These are phyloP conservation scores for Tetradesmus lagerheimii DNA, from an alignment of 139 green algal species.

Conservation along the genomic window DNA sequence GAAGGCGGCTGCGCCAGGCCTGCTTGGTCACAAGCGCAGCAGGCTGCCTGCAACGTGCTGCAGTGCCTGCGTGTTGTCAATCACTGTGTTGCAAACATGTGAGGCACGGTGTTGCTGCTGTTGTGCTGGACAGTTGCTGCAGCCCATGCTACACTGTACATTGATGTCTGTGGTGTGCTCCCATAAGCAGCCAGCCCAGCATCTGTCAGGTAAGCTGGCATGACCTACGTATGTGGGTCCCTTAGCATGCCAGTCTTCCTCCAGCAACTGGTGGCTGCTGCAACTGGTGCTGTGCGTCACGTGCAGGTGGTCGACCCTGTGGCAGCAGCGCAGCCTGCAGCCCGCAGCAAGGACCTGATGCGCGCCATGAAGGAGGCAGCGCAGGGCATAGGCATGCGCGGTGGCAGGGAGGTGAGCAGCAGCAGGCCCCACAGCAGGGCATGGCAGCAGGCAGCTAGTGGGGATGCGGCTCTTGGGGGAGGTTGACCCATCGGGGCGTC, in stretches of 20 bases:
- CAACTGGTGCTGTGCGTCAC: slow-evolving; percentile 51
- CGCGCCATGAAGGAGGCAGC: slow-evolving; percentile 64
- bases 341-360: slow-evolving; percentile 58
- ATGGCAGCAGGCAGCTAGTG: neutral
- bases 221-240: neutral
- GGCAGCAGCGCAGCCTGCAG: slow-evolving; percentile 54
- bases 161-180: no score
- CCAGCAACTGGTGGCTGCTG: slow-evolving; percentile 48
- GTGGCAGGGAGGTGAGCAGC: slow-evolving; percentile 24
- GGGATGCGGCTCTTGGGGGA: neutral
- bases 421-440: neutral
- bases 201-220: neutral
- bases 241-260: neutral
- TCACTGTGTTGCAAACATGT: neutral
- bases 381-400: slow-evolving; percentile 44
- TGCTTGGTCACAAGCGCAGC: neutral
- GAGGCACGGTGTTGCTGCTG: neutral
- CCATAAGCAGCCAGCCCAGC: neutral
- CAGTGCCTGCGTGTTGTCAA: slow-evolving; percentile 47
- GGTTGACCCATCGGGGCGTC: no score
- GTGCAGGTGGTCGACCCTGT: slow-evolving; percentile 60
- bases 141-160: no score
- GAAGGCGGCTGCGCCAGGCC: slow-evolving; percentile 49
- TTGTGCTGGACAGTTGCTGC: no score
- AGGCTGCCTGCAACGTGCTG: slow-evolving; percentile 58